Conservation (phyloP, 768 basidiomycete species). For the Cystobasidium onofrii region DNA sequence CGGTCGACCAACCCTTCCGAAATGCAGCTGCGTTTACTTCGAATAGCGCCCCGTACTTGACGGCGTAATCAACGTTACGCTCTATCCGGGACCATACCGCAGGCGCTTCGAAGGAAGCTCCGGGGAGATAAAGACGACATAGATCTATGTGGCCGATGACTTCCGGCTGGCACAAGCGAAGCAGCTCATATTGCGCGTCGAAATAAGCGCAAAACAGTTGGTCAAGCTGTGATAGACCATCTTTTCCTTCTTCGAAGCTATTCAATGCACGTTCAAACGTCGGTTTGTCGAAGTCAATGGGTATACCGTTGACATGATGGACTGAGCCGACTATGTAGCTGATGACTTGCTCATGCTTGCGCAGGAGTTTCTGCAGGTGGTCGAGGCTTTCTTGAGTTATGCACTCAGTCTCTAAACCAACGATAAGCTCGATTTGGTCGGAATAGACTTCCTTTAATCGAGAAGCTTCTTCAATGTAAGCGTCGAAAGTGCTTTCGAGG, state of each 20-base stretch:
- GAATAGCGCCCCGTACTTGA: slow-evolving; percentile 78
- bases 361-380: slow-evolving; percentile 54
- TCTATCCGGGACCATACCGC: slow-evolving; percentile 59
- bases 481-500: slow-evolving; percentile 60
- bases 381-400: slow-evolving; percentile 64
- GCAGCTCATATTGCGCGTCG: slow-evolving; percentile 68
- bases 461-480: slow-evolving; percentile 70
- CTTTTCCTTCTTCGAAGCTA: slow-evolving; percentile 42
- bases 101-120: slow-evolving; percentile 47
- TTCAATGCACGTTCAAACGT: slow-evolving; percentile 61
- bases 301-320: slow-evolving; percentile 77
- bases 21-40: slow-evolving; percentile 89
- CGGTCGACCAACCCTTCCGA: slow-evolving; percentile 75
- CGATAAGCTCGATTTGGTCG: slow-evolving; percentile 62
- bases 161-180: slow-evolving; percentile 68
- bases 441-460: slow-evolving; percentile 61
- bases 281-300: slow-evolving; percentile 79
- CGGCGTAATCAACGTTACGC: slow-evolving; percentile 65
- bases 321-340: slow-evolving; percentile 88
- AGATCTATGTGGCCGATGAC: slow-evolving; percentile 90
- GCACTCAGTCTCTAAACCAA: slow-evolving; percentile 87
- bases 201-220: slow-evolving; percentile 57
- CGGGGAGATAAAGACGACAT: slow-evolving; percentile 72
- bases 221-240: slow-evolving; percentile 32
- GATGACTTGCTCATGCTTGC: slow-evolving; percentile 52